phyloP scores from a whole-genome alignment of 768 basidiomycete species.

The Panellus pusillus region DNA sequence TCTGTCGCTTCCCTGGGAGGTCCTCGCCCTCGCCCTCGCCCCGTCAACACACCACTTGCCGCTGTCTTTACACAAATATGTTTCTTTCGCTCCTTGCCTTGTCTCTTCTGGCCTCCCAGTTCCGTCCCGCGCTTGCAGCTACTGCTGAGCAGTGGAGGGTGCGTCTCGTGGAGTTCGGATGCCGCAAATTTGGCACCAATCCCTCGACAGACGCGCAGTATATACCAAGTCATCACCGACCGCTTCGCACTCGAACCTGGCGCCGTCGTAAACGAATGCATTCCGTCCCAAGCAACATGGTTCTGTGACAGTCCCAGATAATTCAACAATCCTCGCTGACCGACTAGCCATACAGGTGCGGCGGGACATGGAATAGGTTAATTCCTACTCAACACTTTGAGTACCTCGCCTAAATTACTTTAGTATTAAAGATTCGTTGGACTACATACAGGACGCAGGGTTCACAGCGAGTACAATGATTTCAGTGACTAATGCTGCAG shows the following conservation, averaged over 20 bases:
- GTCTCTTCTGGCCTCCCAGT: constrained; percentile 25
- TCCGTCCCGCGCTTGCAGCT: constrained; percentile 47
- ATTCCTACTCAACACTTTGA: constrained; percentile 17
- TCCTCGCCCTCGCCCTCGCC: background rate
- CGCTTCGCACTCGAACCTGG: constrained; percentile 69
- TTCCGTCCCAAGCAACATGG: constrained; percentile 62
- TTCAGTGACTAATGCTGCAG: background rate
- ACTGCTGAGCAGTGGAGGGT: constrained; percentile 72
- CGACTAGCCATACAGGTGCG: constrained; percentile 33
- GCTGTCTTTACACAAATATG: constrained; percentile 22
- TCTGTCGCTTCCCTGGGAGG: background rate
- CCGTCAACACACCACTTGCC: background rate
- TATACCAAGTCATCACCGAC: constrained; percentile 55
- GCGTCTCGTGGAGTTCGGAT: background rate
- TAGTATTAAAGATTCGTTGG: constrained; percentile 70
- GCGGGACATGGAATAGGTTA: constrained; percentile 80
- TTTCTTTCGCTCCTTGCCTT: constrained; percentile 27
- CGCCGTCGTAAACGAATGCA: constrained; percentile 53
- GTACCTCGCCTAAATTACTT: background rate
- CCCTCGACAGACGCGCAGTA: constrained; percentile 48
- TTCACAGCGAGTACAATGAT: constrained; percentile 63
- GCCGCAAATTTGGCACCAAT: background rate
- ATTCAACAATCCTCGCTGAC: too few relatives aligned
- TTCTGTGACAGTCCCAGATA: constrained; percentile 25
- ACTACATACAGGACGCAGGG: constrained; percentile 81